phyloP scores from a whole-genome alignment of 202 grass and related monocot genomes.

The Eragrostis tef region DNA sequence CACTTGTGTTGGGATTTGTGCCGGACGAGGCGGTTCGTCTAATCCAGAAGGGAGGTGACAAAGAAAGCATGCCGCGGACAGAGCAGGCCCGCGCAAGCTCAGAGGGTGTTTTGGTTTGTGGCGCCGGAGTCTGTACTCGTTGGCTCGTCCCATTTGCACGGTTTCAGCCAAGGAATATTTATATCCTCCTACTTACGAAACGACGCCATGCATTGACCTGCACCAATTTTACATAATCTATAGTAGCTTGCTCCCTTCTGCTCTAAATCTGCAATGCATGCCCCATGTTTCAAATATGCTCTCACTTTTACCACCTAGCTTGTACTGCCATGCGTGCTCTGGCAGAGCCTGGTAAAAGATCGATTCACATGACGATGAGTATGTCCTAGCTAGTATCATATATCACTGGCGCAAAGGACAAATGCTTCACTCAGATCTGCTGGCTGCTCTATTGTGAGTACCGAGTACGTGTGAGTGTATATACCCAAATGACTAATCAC shows the following conservation, averaged over 20 bases:
- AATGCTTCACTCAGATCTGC: neutral
- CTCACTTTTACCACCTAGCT: slow-evolving; percentile 4
- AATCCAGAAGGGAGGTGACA: neutral
- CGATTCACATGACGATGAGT: neutral
- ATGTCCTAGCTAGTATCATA: neutral
- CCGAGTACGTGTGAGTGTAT: too few relatives aligned
- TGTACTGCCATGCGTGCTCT: neutral
- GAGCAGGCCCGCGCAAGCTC: neutral
- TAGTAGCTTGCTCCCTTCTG: neutral
- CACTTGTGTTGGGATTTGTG: neutral
- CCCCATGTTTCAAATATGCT: neutral
- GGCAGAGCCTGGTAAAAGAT: neutral
- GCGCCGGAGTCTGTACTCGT: neutral
- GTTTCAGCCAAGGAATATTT: slow-evolving; percentile 44
- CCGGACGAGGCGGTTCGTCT: neutral
- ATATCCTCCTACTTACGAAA: neutral
- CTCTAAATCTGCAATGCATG: neutral
- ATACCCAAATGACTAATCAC: neutral
- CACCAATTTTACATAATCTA: neutral
- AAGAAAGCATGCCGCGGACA: neutral
- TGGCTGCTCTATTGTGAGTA: too few relatives aligned
- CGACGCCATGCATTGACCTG: neutral
- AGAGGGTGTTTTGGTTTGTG: neutral
- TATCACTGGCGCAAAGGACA: neutral
- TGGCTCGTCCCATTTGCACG: slow-evolving; percentile 46